These are phyloP conservation scores for Suillus paluster DNA, from an alignment of 768 basidiomycete genomes.

Conservation along the genomic window DNA sequence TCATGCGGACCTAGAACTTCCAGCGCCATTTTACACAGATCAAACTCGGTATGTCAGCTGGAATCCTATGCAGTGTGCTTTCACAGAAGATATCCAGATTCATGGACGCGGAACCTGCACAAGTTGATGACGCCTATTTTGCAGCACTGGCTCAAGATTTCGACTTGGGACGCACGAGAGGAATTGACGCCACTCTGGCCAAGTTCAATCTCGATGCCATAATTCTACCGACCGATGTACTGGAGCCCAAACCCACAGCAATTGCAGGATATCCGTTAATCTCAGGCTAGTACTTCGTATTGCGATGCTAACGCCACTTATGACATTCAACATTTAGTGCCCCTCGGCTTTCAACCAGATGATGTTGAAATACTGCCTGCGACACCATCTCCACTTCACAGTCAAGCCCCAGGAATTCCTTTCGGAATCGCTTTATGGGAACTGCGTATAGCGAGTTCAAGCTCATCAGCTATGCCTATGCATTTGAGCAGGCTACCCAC, in stretches of 20 bases:
- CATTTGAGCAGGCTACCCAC: conserved; percentile 60
- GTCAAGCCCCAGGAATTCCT: conserved; percentile 42
- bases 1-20: conserved; percentile 58
- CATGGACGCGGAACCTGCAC: conserved; percentile 24
- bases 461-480: conserved; percentile 48
- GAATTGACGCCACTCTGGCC: conserved; percentile 58
- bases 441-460: conserved; percentile 49
- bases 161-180: conserved; percentile 52
- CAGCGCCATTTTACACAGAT: conserved; percentile 35
- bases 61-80: conserved; percentile 29
- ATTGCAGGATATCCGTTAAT: conserved; percentile 44
- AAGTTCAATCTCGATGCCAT: conserved; percentile 54
- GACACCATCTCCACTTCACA: conserved; percentile 40
- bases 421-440: conserved; percentile 48
- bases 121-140: conserved; percentile 41
- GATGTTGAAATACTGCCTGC: conserved; percentile 30
- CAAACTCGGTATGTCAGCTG: conserved; percentile 36
- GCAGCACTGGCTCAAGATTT: conserved; percentile 47
- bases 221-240: conserved; percentile 44
- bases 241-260: conserved; percentile 32
- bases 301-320: neutral
- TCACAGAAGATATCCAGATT: conserved; percentile 21
- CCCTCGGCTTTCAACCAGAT: conserved; percentile 44
- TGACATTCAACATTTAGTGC: conserved; percentile 44
- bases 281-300: conserved; percentile 27